Base-by-base conservation (phyloP, 2,329 filamentous ascomycete genomes). In the Sclerotinia spermophila region DNA sequence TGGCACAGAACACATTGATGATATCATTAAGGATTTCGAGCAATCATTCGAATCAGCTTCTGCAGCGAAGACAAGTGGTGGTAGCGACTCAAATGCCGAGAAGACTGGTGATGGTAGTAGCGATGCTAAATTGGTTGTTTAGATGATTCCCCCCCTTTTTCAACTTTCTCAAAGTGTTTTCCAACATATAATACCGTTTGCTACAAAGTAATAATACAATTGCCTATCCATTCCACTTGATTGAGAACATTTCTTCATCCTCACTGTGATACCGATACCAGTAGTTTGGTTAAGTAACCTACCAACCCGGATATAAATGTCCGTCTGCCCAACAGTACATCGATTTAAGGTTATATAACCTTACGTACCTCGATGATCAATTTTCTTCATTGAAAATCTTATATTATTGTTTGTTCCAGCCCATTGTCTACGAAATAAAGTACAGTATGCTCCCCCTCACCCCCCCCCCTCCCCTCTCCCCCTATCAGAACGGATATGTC, bases 11-110 rank as follows among this genome's bases (percentile, higher is more conserved):
- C 94, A 97, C 81, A 97, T 98, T 79, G 94, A 97, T 83, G 95
- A 98, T 79, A 97, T 98, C 78, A 96, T 97, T 79, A 91, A 90
- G 76, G 95, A 98, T 82, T 97, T 98, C 80, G 91, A 95, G 81
- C 94, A 97, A 84, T 92, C 92, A 0, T 96, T 97, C 82, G 86
- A 88, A 79, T 85, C 87, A 38, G 86, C 87, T 0, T 77, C 81
- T 35, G 85, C 83, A 11, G 81, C 85, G 13, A 77, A 73, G 71
- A 78, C 76, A 1, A 74, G 58, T 38, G 77, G 77, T 27, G 77
- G 77, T 10, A 68, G 71, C 40, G 70, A 71, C n/a, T 73, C 67
- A 5, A 78, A 79, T 66, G 73, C 72, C 0, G 42, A 51, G 15
- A 66, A 70, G 33, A 75, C 73, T 24, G 76, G 77, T 35, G 60